Evolutionary conservation across 2,329 filamentous ascomycete species (phyloP).

Genomic region (Beauveria asiatica): DNA sequence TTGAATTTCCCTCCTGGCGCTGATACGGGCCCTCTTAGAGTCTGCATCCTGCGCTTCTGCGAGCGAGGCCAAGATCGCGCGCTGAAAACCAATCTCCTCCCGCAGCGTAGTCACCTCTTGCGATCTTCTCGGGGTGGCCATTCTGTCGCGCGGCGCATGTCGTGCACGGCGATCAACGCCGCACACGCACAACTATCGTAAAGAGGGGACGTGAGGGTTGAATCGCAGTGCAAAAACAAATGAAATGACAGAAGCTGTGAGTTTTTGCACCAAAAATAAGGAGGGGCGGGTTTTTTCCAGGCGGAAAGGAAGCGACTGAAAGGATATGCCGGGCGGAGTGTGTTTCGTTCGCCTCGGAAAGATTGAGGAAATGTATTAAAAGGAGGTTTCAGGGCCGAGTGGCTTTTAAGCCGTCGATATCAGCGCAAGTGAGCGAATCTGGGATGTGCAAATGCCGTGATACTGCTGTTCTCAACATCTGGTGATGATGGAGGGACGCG

Average conservation of each 20-base stretch:
- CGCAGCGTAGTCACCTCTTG: slow-evolving; percentile 19
- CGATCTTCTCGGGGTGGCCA: slow-evolving; percentile 12
- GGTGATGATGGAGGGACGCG: neutral
- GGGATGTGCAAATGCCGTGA: neutral
- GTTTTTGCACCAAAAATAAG: too few species aligned
- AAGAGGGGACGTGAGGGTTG: too few species aligned
- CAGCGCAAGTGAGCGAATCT: neutral
- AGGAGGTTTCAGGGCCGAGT: too few species aligned
- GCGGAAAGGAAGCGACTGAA: too few species aligned
- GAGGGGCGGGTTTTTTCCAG: too few species aligned
- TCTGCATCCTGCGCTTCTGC: slow-evolving; percentile 10
- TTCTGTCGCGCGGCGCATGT: slow-evolving; percentile 12
- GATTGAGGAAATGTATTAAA: neutral
- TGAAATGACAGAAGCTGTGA: too few species aligned
- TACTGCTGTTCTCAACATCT: neutral
- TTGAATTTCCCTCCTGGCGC: neutral
- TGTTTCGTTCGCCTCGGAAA: too few species aligned
- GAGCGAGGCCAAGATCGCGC: slow-evolving; percentile 36
- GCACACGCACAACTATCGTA: neutral
- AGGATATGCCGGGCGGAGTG: too few species aligned
- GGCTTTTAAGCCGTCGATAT: neutral
- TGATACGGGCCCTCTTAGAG: neutral
- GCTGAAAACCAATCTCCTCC: slow-evolving; percentile 35
- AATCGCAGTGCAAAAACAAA: too few species aligned
- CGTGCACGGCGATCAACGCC: slow-evolving; percentile 1